Conservation (phyloP, 2,329 filamentous ascomycete genomes). For the Geosmithia putterillii region DNA sequence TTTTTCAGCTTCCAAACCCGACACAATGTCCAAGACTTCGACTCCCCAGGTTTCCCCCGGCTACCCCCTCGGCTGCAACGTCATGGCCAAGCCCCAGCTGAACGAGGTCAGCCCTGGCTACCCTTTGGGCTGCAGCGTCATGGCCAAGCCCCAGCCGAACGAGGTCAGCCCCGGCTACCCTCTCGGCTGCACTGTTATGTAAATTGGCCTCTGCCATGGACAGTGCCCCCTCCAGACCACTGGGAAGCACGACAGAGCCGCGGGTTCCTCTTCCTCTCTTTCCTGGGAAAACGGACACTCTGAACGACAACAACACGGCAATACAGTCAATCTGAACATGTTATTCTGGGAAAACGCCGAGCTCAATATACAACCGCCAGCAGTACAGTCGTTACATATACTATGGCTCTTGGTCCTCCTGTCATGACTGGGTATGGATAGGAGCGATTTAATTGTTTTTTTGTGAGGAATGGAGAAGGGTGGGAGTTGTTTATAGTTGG, state of each 20-base stretch:
- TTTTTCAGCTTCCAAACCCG: constrained; percentile 1
- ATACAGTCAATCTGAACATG: not conserved
- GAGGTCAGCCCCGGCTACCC: constrained; percentile 10
- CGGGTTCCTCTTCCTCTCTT: not conserved
- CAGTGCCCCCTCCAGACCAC: not conserved
- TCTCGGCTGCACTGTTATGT: constrained; percentile 21
- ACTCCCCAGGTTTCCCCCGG: constrained; percentile 4
- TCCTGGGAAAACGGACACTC: not conserved
- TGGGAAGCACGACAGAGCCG: not conserved
- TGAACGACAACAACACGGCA: not conserved
- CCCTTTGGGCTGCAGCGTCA: constrained; percentile 13
- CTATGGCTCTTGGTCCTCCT: not conserved
- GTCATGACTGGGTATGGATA: not conserved
- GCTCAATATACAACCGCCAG: not conserved
- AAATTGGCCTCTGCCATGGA: constrained; percentile 7
- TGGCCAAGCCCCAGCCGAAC: constrained; percentile 13
- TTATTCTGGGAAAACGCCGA: not conserved
- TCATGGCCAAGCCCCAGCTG: constrained; percentile 15
- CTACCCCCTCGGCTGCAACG: constrained; percentile 13
- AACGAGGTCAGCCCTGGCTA: constrained; percentile 7
- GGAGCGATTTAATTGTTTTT: not conserved
- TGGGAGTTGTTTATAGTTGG: not conserved
- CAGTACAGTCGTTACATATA: not conserved
- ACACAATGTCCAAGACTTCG: constrained; percentile 15
- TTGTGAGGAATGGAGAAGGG: too few species aligned